Evolutionary conservation across 345 rosid genomes (phyloP), one percentile per base, ranked within the genome.

Genomic region (Bruguiera gymnorhiza): DNA sequence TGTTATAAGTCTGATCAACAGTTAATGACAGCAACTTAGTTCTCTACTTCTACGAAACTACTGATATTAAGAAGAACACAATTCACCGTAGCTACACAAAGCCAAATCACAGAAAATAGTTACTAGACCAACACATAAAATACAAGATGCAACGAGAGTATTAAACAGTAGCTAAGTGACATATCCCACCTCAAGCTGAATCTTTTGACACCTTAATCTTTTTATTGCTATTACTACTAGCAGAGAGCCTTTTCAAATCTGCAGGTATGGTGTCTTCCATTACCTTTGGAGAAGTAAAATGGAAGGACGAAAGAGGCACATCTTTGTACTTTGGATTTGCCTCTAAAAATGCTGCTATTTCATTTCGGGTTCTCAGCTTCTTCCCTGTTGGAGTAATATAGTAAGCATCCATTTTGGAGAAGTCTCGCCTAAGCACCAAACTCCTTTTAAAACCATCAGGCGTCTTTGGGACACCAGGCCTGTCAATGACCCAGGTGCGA

Each of bases 391-490:
- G 87, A 4, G 97, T 79, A 1, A 93, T 76, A 83, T 90, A 93
- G 84, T 93, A 90, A 24, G 96, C 87, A 69, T 93, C 98, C 82
- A 93, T 73, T 83, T 87, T 93, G 24, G 97, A 88, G 79, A 76
- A 88, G 66, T 93, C 98, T 68, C 50, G 83, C 46, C 98, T 75
- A 2, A 93, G 87, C 57, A 87, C 80, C 69, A 93, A 78, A 74
- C 83, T 86, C 66, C 98, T 75, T 80, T 82, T 87, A 81, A 93
- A 93, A 68, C 98, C 98, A 73, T 63, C 69, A 0, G 98, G 98
- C 0, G 98, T 88, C 82, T 85, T 92, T 1, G 98, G 96, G 43
- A 90, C 24, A 74, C 91, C 91, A 58, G 97, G 97, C 82, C 60
- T 88, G 82, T 93, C 98, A 9, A 90, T 82, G 65, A 84, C 96